Conservation (phyloP, 352 stramenopile species). For the Pilasporangium apinafurcum region DNA sequence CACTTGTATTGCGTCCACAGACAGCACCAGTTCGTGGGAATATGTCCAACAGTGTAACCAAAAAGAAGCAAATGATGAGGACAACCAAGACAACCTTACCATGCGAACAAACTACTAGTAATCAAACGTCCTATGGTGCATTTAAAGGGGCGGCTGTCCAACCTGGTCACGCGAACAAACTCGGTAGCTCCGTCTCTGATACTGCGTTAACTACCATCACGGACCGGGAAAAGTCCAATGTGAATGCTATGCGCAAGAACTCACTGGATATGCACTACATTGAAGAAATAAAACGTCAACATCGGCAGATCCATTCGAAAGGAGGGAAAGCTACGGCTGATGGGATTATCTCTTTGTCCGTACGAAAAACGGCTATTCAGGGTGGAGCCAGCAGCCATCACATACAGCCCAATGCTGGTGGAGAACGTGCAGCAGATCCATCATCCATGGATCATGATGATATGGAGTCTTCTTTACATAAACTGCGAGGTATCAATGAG, state of each 20-base stretch:
- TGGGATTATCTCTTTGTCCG: neutral
- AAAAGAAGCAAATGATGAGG: too few relatives aligned
- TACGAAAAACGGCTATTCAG: too few relatives aligned
- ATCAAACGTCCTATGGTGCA: too few relatives aligned
- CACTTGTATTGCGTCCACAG: conserved; percentile 29
- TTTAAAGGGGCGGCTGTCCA: too few relatives aligned
- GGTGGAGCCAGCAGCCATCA: neutral
- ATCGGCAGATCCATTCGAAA: conserved; percentile 6
- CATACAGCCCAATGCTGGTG: neutral
- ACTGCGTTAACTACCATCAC: too few relatives aligned
- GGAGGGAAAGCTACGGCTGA: neutral
- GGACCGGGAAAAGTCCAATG: too few relatives aligned
- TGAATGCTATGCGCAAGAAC: conserved; percentile 12
- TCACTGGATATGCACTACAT: conserved; percentile 46
- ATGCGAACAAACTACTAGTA: too few relatives aligned
- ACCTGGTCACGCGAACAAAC: too few relatives aligned
- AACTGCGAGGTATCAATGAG: conserved; percentile 54
- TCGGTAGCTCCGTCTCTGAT: too few relatives aligned
- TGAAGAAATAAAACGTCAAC: conserved; percentile 37
- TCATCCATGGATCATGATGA: neutral
- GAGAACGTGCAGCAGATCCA: neutral
- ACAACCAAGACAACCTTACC: too few relatives aligned
- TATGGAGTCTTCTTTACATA: conserved; percentile 19
- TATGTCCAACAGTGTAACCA: too few relatives aligned
- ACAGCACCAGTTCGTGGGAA: conserved; percentile 44